Evolutionary conservation across 2,329 filamentous ascomycete genomes (phyloP).

Genomic region (Sporothrix mexicana): DNA sequence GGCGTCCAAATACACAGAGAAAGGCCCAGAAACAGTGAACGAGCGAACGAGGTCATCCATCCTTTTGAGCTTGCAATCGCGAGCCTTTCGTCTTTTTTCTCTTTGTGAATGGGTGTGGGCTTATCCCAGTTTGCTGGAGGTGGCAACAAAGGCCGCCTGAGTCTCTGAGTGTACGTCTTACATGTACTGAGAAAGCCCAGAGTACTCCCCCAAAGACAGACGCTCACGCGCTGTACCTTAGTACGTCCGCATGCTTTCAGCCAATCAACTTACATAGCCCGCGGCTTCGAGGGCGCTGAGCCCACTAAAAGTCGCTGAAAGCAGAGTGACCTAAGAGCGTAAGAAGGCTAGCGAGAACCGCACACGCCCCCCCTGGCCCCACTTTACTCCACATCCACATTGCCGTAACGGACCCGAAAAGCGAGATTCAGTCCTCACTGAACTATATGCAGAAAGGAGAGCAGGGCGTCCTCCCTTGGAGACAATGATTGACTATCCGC

Average conservation of each 20-base stretch:
- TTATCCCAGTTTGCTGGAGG: not conserved
- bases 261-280: constrained; percentile 38
- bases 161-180: too few species aligned
- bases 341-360: not conserved
- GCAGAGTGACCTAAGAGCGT: not conserved
- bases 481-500: too few species aligned
- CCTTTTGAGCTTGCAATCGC: not conserved
- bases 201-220: too few species aligned
- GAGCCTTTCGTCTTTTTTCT: not conserved
- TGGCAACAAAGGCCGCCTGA: not conserved
- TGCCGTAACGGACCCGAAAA: constrained; percentile 32
- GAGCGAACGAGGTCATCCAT: constrained; percentile 4
- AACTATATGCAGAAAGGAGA: too few species aligned
- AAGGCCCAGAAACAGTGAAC: constrained; percentile 2
- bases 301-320: not conserved
- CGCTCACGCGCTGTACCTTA: not conserved
- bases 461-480: too few species aligned
- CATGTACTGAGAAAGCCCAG: too few species aligned
- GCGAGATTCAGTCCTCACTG: not conserved
- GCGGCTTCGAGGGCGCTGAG: not conserved
- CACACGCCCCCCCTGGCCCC: constrained; percentile 31
- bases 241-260: not conserved
- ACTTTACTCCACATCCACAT: constrained; percentile 30
- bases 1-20: not conserved
- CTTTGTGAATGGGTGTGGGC: constrained; percentile 6